Conservation (phyloP, 192 early-diverging fungal genomes). For the Umbelopsis ramanniana region DNA sequence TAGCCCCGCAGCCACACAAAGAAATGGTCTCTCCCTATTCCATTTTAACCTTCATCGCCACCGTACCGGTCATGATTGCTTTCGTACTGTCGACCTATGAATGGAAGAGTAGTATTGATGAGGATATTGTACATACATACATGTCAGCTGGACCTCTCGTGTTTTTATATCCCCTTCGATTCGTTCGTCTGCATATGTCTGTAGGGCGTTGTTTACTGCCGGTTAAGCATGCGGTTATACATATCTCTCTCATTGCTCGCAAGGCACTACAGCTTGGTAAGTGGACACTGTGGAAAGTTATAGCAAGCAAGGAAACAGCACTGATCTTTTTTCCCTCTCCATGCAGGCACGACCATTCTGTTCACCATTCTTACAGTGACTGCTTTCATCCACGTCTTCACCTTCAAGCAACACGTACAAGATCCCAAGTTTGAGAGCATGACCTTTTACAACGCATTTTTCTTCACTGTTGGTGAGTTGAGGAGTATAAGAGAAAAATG, state of each 20-base stretch:
- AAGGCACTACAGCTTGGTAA: slow-evolving; percentile 60
- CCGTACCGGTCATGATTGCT: slow-evolving; percentile 55
- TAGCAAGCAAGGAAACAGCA: too few species aligned
- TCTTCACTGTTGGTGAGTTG: slow-evolving; percentile 53
- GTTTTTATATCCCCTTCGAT: slow-evolving; percentile 64
- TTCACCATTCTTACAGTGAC: slow-evolving; percentile 74
- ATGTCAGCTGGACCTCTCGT: slow-evolving; percentile 59
- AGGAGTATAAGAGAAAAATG: background rate
- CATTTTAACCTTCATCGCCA: slow-evolving; percentile 60
- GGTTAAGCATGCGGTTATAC: slow-evolving; percentile 63
- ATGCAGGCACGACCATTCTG: slow-evolving; percentile 58
- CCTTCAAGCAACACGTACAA: slow-evolving; percentile 61
- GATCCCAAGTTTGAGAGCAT: slow-evolving; percentile 45
- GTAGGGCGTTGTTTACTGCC: slow-evolving; percentile 63
- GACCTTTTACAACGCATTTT: slow-evolving; percentile 59
- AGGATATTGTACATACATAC: slow-evolving; percentile 50
- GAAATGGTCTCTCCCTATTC: slow-evolving; percentile 54
- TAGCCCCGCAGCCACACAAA: slow-evolving; percentile 58
- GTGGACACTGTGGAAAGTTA: too few species aligned
- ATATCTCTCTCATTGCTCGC: slow-evolving; percentile 61
- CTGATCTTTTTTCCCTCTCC: too few species aligned
- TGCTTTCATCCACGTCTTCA: slow-evolving; percentile 68
- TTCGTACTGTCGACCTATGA: slow-evolving; percentile 40
- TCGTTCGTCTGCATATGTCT: slow-evolving; percentile 68
- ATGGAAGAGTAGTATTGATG: slow-evolving; percentile 31